These are phyloP conservation scores for Domatiomyces globalis DNA, from an alignment of 2,329 filamentous ascomycete species.

Conservation along the genomic window DNA sequence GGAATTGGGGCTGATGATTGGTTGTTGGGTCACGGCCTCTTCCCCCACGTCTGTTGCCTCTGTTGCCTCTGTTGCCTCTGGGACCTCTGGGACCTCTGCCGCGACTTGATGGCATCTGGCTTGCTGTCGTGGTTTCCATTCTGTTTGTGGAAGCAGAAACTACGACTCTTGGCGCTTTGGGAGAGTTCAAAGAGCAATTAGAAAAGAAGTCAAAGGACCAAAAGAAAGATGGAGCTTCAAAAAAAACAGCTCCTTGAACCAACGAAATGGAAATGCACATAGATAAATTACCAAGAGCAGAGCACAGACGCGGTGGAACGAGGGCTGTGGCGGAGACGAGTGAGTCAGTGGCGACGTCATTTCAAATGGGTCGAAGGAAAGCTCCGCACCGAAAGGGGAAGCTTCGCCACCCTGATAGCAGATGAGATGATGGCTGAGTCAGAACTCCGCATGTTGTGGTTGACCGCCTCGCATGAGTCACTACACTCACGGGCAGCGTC, in stretches of 20 bases:
- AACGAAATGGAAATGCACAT: not conserved
- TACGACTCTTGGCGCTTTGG: not conserved
- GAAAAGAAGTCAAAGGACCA: not conserved
- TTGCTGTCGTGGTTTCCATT: not conserved
- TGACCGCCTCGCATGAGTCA: not conserved
- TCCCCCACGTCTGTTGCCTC: slow-evolving; percentile 13
- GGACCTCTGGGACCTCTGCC: slow-evolving; percentile 1
- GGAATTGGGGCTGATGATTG: slow-evolving; percentile 1
- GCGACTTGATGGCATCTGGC: slow-evolving; percentile 5
- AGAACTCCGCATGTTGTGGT: no score
- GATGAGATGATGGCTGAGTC: no score
- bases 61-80: slow-evolving; percentile 1
- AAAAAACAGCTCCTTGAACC: slow-evolving; percentile 8
- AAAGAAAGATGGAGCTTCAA: slow-evolving; percentile 6
- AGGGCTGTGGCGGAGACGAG: not conserved
- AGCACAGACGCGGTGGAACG: not conserved
- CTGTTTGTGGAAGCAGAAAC: not conserved
- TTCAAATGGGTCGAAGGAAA: not conserved
- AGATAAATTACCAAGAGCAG: not conserved
- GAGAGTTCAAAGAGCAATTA: not conserved
- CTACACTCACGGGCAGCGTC: not conserved
- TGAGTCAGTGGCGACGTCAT: not conserved
- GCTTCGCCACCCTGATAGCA: not conserved
- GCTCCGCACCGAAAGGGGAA: not conserved
- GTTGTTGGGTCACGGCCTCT: slow-evolving; percentile 3